A percentile compares a stretch with the other conserved stretches of the same genome.
These are phyloP conservation scores for Pseudogymnoascus sp. DNA, from an alignment of 2,329 filamentous ascomycete genomes.

Conservation along the genomic window DNA sequence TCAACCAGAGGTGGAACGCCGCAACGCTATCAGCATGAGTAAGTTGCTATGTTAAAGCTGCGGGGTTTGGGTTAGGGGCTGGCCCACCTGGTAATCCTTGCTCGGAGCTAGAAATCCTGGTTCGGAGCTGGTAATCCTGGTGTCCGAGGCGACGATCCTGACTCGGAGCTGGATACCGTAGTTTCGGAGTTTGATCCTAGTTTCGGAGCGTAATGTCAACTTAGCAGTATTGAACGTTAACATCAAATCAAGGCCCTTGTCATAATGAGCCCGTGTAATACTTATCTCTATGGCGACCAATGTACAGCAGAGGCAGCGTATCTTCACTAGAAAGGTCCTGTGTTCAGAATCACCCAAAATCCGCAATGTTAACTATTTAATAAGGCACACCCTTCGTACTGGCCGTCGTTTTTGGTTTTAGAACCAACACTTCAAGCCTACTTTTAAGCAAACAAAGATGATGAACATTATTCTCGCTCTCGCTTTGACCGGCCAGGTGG, in stretches of 20 bases:
- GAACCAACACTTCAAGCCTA: neutral
- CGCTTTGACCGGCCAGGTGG: neutral
- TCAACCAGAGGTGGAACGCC: neutral
- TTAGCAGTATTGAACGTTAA: neutral
- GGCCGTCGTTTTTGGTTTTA: neutral
- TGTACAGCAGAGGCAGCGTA: neutral
- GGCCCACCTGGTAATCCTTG: neutral
- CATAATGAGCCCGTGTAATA: neutral
- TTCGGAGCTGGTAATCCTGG: neutral
- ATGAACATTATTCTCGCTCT: neutral
- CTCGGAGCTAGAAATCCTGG: neutral
- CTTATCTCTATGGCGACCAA: neutral
- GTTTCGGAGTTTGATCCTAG: neutral
- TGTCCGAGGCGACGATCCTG: neutral
- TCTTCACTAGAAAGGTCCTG: neutral
- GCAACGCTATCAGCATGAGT: neutral
- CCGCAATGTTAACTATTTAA: neutral
- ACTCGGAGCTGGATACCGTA: neutral
- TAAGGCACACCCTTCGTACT: neutral
- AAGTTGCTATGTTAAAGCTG: neutral
- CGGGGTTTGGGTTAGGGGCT: neutral
- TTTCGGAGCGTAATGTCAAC: neutral
- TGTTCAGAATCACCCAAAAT: neutral
- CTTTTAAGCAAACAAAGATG: neutral
- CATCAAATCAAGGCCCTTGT: neutral